A percentile compares a stretch with the other conserved stretches of the same genome.
Evolutionary conservation across 2,329 filamentous ascomycete genomes (phyloP).

Genomic region (Nothomitra cinnamomea): DNA sequence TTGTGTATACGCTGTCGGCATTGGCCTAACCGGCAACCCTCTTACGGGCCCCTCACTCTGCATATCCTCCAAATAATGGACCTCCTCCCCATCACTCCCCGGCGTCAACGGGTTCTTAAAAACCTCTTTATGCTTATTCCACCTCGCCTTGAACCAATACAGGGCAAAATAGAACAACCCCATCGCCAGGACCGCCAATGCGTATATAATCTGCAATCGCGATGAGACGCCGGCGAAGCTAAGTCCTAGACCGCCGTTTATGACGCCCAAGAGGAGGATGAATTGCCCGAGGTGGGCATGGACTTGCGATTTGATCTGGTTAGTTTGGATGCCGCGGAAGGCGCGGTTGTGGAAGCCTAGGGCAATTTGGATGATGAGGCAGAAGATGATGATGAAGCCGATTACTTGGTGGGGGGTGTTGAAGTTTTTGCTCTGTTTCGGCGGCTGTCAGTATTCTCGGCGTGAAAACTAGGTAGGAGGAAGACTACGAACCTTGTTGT

Average conservation of each 20-base stretch:
- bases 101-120: not conserved
- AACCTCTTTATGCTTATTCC: not conserved
- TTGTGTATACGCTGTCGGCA: too few relatives aligned
- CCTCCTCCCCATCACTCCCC: not conserved
- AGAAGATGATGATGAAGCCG: conserved; percentile 24
- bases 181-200: not conserved
- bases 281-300: conserved; percentile 17
- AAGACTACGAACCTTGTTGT: conserved; percentile 20
- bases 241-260: not conserved
- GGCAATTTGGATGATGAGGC: conserved; percentile 20
- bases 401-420: conserved; percentile 30
- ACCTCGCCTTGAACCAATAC: not conserved
- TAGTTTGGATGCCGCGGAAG: not conserved
- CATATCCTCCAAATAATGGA: not conserved
- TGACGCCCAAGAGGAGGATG: conserved; percentile 5
- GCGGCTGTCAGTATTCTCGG: conserved; percentile 16
- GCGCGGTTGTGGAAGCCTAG: conserved; percentile 25
- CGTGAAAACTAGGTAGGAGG: too few relatives aligned
- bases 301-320: conserved; percentile 15
- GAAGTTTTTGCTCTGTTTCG: conserved; percentile 15
- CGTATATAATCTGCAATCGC: not conserved
- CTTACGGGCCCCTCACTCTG: not conserved
- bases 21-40: too few relatives aligned
- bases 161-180: not conserved
- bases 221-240: not conserved